Percentiles rank a stretch among this genome's conserved stretches.
Evolutionary conservation across 2,329 filamentous ascomycete species (phyloP).

Genomic region (Albifimbria verrucaria): DNA sequence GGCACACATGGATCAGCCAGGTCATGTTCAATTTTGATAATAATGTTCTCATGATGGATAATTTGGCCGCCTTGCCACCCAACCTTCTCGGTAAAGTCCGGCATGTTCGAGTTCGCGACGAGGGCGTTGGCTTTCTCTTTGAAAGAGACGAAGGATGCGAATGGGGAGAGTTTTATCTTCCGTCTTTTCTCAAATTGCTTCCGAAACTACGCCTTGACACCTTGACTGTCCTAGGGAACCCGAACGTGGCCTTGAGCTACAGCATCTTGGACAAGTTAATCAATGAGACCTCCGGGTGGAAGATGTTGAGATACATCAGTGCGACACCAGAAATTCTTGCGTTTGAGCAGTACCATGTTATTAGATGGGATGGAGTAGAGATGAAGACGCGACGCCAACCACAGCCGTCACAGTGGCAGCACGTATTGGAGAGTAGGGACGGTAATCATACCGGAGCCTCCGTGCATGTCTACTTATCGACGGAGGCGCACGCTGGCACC

Average conservation of each 20-base stretch:
- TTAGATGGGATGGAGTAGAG: not conserved
- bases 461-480: slow-evolving; percentile 7
- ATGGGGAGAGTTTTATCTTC: slow-evolving; percentile 1
- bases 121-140: not conserved
- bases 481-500: no score
- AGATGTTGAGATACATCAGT: no score
- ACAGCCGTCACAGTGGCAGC: slow-evolving; percentile 7
- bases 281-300: no score
- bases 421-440: slow-evolving; percentile 4
- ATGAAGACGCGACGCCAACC: slow-evolving; percentile 5
- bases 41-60: slow-evolving; percentile 6
- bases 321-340: no score
- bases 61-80: slow-evolving; percentile 1
- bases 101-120: slow-evolving; percentile 3
- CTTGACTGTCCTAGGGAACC: no score
- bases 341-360: not conserved
- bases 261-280: no score
- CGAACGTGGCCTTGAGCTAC: no score
- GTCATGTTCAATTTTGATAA: slow-evolving; percentile 9
- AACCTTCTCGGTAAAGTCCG: slow-evolving; percentile 5
- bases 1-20: slow-evolving; percentile 8
- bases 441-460: slow-evolving; percentile 3
- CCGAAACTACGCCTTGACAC: no score
- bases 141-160: not conserved
- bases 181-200: not conserved